Percentiles rank a stretch among this genome's conserved stretches.
These are phyloP conservation scores for Alternaria arborescens DNA, from an alignment of 2,329 filamentous ascomycete genomes.

Conservation along the genomic window DNA sequence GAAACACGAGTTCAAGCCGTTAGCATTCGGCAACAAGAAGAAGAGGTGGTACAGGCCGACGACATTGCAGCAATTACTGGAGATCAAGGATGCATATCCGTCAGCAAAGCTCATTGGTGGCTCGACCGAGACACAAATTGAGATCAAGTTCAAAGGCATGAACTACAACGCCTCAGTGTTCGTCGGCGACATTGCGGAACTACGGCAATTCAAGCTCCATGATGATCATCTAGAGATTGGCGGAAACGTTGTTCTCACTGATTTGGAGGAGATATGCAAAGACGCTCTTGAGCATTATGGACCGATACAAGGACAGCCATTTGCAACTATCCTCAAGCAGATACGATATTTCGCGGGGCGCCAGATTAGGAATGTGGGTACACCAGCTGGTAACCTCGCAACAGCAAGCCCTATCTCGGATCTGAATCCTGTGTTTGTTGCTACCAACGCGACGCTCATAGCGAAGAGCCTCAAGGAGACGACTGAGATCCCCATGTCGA, in stretches of 20 bases:
- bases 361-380: slow-evolving; percentile 97
- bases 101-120: slow-evolving; percentile 94
- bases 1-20: slow-evolving; percentile 80
- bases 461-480: slow-evolving; percentile 78
- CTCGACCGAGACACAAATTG: slow-evolving; percentile 96
- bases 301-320: slow-evolving; percentile 74
- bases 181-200: slow-evolving; percentile 89
- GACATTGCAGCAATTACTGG: slow-evolving; percentile 83
- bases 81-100: slow-evolving; percentile 87
- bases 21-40: slow-evolving; percentile 92
- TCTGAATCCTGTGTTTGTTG: slow-evolving; percentile 92
- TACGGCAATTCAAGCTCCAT: slow-evolving; percentile 81
- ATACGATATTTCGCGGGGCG: slow-evolving; percentile 93
- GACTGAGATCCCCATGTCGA: slow-evolving; percentile 86
- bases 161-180: slow-evolving; percentile 90
- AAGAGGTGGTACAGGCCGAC: slow-evolving; percentile 94
- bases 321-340: slow-evolving; percentile 91
- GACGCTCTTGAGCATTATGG: slow-evolving; percentile 84
- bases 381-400: slow-evolving; percentile 90
- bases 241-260: slow-evolving; percentile 90
- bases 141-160: slow-evolving; percentile 97
- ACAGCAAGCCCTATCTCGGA: slow-evolving; percentile 97
- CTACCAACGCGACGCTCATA: slow-evolving; percentile 80
- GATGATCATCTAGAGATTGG: slow-evolving; percentile 89
- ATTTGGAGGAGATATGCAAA: slow-evolving; percentile 84